phyloP scores from a whole-genome alignment of 1,284 basidiomycete species.

The Leucoagaricus sp. region DNA sequence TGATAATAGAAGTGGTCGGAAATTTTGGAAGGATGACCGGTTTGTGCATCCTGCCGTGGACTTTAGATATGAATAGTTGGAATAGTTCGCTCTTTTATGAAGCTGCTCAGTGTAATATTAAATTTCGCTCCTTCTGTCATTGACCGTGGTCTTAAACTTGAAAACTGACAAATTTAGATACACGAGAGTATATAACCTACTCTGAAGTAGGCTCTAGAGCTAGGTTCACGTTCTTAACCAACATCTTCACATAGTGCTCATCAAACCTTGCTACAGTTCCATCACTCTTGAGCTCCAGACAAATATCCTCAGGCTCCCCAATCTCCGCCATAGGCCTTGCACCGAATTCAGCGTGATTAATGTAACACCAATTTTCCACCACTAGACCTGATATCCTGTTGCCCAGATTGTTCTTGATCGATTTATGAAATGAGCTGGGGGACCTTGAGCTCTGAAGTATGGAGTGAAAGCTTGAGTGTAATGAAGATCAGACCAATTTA shows the following conservation, averaged over 20 bases:
- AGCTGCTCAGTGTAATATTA: background rate
- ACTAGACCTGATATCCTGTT: slow-evolving; percentile 15
- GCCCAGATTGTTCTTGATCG: slow-evolving; percentile 27
- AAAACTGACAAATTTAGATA: background rate
- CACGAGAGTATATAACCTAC: background rate
- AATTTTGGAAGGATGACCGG: background rate
- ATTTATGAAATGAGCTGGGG: slow-evolving; percentile 29
- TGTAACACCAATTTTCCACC: slow-evolving; percentile 23
- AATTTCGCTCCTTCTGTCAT: background rate
- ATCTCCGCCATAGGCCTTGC: slow-evolving; percentile 43
- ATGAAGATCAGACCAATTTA: slow-evolving; percentile 25
- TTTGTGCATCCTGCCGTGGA: background rate
- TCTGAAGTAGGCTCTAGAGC: slow-evolving; percentile 2
- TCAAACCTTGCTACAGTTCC: slow-evolving; percentile 51
- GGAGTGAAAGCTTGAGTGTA: slow-evolving; percentile 25
- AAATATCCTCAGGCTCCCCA: slow-evolving; percentile 33
- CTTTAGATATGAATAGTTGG: background rate
- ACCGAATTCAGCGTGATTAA: slow-evolving; percentile 51
- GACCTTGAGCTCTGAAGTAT: slow-evolving; percentile 23
- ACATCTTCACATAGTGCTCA: slow-evolving; percentile 27
- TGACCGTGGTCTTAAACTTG: background rate
- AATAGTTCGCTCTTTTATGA: too few relatives aligned
- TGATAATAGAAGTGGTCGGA: background rate
- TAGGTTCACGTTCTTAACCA: slow-evolving; percentile 11
- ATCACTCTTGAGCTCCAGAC: slow-evolving; percentile 55